Percentiles rank a stretch among this genome's conserved stretches.
Evolutionary conservation across 108 stramenopile species (phyloP).

Genomic region (Nitzschia putrida): DNA sequence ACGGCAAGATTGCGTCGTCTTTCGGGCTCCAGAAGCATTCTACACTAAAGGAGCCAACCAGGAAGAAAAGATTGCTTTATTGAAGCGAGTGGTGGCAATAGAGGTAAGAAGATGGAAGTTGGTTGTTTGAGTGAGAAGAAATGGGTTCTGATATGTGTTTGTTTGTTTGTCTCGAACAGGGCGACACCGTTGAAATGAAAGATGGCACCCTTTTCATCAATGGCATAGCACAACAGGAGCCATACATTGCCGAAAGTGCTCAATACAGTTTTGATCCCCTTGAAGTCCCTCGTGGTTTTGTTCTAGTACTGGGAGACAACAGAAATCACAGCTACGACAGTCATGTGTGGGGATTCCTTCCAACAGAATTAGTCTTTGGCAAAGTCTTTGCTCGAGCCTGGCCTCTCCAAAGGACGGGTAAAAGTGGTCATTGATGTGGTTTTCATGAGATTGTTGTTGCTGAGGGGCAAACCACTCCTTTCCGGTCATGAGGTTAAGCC

Average conservation of each 20-base stretch:
- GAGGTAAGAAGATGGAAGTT: conserved; percentile 54
- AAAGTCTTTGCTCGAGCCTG: conserved; percentile 89
- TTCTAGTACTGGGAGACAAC: conserved; percentile 90
- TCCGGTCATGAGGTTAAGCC: too few species aligned
- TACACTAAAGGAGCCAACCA: conserved; percentile 61
- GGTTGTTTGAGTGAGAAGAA: not conserved
- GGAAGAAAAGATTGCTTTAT: conserved; percentile 56
- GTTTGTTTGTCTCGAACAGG: conserved; percentile 33
- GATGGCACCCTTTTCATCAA: conserved; percentile 87
- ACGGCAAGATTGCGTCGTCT: conserved; percentile 94
- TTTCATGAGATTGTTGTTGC: too few species aligned
- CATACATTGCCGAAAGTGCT: conserved; percentile 87
- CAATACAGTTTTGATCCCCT: conserved; percentile 87
- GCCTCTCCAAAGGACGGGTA: conserved; percentile 90
- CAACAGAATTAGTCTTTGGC: conserved; percentile 66
- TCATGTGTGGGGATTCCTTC: conserved; percentile 88
- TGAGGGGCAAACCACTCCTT: too few species aligned
- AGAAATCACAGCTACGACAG: conserved; percentile 89
- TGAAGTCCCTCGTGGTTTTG: conserved; percentile 76
- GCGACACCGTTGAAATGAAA: conserved; percentile 87
- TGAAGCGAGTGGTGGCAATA: conserved; percentile 94
- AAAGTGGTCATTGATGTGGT: conserved; percentile 32
- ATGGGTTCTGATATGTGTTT: conserved; percentile 1
- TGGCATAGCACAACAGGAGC: conserved; percentile 85
- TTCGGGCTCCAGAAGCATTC: conserved; percentile 87